Percentiles rank a stretch among this genome's conserved stretches.
Conservation (phyloP, 768 basidiomycete genomes). For the Vishniacozyma victoriae region DNA sequence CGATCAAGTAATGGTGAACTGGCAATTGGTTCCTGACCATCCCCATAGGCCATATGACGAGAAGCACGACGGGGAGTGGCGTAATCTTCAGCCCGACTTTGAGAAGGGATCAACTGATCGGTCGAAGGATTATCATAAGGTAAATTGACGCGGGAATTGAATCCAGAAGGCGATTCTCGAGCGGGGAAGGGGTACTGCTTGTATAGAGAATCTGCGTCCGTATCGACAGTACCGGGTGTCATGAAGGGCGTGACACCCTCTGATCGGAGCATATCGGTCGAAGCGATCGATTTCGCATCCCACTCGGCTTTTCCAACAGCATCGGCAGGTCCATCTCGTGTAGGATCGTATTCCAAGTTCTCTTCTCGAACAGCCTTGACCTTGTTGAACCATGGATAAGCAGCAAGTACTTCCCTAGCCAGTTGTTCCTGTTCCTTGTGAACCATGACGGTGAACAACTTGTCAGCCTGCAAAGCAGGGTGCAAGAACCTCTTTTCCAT, state of each 20-base stretch:
- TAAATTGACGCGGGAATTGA: slow-evolving; percentile 19
- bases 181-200: slow-evolving; percentile 22
- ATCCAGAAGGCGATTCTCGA: slow-evolving; percentile 9
- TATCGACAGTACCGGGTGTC: slow-evolving; percentile 3
- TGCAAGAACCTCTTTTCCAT: slow-evolving; percentile 92
- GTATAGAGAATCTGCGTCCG: slow-evolving; percentile 7
- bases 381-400: slow-evolving; percentile 43
- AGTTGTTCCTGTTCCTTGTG: slow-evolving; percentile 48
- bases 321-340: slow-evolving; percentile 34
- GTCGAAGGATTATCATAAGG: slow-evolving; percentile 33
- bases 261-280: slow-evolving; percentile 40
- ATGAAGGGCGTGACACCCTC: slow-evolving; percentile 21
- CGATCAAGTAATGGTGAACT: slow-evolving; percentile 26
- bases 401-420: slow-evolving; percentile 43
- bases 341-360: slow-evolving; percentile 47
- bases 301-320: slow-evolving; percentile 60
- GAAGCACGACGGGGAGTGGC: neutral
- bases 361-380: slow-evolving; percentile 47
- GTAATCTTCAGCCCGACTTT: slow-evolving; percentile 1
- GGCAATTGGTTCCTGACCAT: slow-evolving; percentile 4
- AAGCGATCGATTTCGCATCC: slow-evolving; percentile 68
- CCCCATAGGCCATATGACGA: slow-evolving; percentile 1
- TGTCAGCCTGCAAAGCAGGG: slow-evolving; percentile 76
- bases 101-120: slow-evolving; percentile 26
- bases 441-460: slow-evolving; percentile 55